Base-by-base conservation (phyloP, 2,329 filamentous ascomycete genomes). In the Neonectria neomacrospora region DNA sequence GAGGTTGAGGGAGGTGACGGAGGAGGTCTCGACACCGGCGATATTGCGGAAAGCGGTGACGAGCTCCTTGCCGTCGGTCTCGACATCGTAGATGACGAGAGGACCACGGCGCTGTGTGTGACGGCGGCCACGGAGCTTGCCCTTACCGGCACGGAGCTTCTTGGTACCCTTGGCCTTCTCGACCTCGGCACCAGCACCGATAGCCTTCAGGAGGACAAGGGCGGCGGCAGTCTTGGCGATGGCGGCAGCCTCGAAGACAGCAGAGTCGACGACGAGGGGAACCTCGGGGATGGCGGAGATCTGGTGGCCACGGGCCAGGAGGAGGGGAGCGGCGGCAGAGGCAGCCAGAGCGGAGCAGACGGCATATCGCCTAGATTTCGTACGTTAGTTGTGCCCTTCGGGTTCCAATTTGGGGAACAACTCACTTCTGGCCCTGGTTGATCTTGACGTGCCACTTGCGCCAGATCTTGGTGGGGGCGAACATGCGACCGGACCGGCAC, bases 371-470 rank as follows among this genome's bases (percentile, higher is more conserved):
- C 91, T 94, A 73, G 64, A 66, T 76, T 69, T 51, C 54, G 8
- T 20, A 70, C 54, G 66, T 75, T 69, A 76, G 70, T 61, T 32
- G 54, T 45, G 34, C 12, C 22, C 20, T 54, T 39, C 32, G 50
- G 22, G 16, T 23, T 9, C 1, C 10, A 10, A 18, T 48, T 53
- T 52, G 52, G 23, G 7, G 47, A 23, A 50, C 58, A 30, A 82
- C 89, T 83, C 81, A 94, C 93, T 96, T 97, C 90, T 99, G 96
- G 84, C 92, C 92, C 84, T 96, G 90, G 90, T 97, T 97, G 90
- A 99, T 90, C 94, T 98, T 98, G 88, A 97, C 89, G 89, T 99
- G 96, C 96, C 96, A 99, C 89, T 97, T 97, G 83, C 96, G 90
- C 96, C 96, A 99, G 87, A 97, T 92, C 91, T 99, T 99, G 86